Evolutionary conservation across 345 rosid species (phyloP), one percentile per base, ranked within the genome.

Genomic region (Corchorus capsularis): DNA sequence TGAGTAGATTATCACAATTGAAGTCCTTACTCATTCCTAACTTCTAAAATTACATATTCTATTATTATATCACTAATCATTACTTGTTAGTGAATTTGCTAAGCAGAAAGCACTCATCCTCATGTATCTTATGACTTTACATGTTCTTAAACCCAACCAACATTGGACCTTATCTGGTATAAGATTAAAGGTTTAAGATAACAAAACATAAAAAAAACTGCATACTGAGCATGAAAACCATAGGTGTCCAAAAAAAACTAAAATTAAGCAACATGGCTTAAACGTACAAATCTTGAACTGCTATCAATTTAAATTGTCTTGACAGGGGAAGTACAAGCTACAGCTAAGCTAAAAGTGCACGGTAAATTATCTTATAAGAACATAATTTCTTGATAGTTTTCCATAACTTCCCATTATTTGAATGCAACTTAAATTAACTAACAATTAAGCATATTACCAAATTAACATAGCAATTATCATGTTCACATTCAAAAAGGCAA

Each of bases 261-360:
- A 67, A n/a, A 17, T 63, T 45, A 66, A 66, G 71, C 54, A 43
- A 43, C 34, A 65, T 45, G 22, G 16, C 70, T 34, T 11, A 68
- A 68, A 52, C 32, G 8, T 43, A 19, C 5, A 10, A 52, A 37
- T 34, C 27, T 56, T n/a, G 8, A 56, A 56, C 19, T 56, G 32
- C 11, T 56, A 50, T 17, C 15, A 16, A 35, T 35, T 69, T 34
- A 22, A 9, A 69, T n/a, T 50, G 19, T 50, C 9, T 52, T 43
- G 45, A 50, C 32, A 50, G 45, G 1, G 35, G 59, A 52, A 50
- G 45, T 45, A 34, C 20, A 35, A 6, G 43, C 16, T 10, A 10
- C 14, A 8, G 60, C 61, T 32, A 69, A 43, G 45, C 2, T 50
- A 69, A 32, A 69, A 69, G 27, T 5, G 46, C 41, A 69, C 32